These are phyloP conservation scores for Dentipellis fragilis DNA, from an alignment of 768 basidiomycete species.

Conservation along the genomic window DNA sequence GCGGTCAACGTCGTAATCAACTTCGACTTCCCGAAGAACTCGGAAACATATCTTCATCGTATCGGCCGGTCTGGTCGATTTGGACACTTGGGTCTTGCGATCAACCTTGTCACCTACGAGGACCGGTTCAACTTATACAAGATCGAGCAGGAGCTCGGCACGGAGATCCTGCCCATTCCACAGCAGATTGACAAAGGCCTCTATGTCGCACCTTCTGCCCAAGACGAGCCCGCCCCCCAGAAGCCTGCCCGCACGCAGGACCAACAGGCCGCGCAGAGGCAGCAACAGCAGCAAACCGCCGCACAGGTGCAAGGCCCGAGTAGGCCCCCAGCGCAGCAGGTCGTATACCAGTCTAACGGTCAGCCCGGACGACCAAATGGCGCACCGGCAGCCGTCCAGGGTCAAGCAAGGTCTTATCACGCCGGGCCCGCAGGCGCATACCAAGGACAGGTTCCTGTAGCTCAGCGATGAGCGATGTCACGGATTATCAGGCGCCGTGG, in stretches of 20 bases:
- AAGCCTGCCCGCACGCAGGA: constrained; percentile 26
- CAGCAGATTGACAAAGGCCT: constrained; percentile 82
- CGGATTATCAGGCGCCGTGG: background rate
- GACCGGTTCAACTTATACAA: constrained; percentile 96
- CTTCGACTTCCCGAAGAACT: constrained; percentile 99
- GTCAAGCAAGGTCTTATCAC: constrained; percentile 12
- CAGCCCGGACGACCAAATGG: constrained; percentile 20
- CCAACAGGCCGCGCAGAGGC: constrained; percentile 17
- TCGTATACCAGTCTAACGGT: constrained; percentile 22
- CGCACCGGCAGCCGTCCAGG: constrained; percentile 6
- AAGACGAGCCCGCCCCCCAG: constrained; percentile 35
- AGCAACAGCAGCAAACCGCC: constrained; percentile 13
- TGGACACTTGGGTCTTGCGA: constrained; percentile 93
- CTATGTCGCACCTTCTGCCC: constrained; percentile 75
- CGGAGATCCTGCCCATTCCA: constrained; percentile 95
- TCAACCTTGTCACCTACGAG: constrained; percentile 96
- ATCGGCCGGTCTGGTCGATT: constrained; percentile 98
- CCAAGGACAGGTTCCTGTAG: constrained; percentile 15
- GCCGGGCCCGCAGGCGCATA: constrained; percentile 11
- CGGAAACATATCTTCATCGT: constrained; percentile 96
- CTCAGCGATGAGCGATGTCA: constrained; percentile 10
- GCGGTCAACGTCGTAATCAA: constrained; percentile 99
- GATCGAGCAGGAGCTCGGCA: constrained; percentile 97
- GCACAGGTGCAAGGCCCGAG: constrained; percentile 7
- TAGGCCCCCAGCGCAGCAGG: constrained; percentile 14